Conservation (phyloP, 306 rosid species). For the Argentina anserina region DNA sequence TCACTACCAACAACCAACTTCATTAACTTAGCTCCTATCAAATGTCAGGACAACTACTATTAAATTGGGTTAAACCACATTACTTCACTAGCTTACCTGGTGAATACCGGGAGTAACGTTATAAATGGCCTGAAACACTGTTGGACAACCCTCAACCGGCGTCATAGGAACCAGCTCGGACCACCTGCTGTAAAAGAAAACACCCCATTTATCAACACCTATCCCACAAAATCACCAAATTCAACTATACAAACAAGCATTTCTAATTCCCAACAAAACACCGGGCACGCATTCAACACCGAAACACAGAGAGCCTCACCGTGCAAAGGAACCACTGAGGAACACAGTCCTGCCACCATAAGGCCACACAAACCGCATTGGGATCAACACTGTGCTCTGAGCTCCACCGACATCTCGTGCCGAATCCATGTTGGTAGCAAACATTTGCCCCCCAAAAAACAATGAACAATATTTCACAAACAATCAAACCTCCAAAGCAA, state of each 20-base stretch:
- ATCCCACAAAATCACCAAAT: conserved; percentile 2
- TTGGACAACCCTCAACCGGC: conserved; percentile 86
- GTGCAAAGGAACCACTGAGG: conserved; percentile 83
- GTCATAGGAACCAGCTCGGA: conserved; percentile 89
- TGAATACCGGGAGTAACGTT: conserved; percentile 81
- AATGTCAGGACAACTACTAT: neutral
- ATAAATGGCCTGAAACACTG: conserved; percentile 86
- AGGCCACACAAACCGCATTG: conserved; percentile 92
- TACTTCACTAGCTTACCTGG: conserved; percentile 54
- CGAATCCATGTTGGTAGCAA: conserved; percentile 65
- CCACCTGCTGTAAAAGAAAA: conserved; percentile 55
- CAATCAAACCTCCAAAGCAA: conserved; percentile 36
- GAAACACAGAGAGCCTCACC: conserved; percentile 34
- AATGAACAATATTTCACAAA: conserved; percentile 15
- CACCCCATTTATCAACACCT: conserved; percentile 16
- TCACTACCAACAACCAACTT: neutral
- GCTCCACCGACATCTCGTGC: conserved; percentile 48
- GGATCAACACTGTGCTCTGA: conserved; percentile 65
- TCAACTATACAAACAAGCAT: conserved; percentile 3
- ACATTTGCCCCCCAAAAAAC: conserved; percentile 37
- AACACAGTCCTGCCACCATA: conserved; percentile 83
- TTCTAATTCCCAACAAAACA: conserved; percentile 4
- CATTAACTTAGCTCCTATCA: neutral
- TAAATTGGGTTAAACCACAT: neutral
- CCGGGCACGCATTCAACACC: neutral